Base-by-base conservation (phyloP, 2,329 filamentous ascomycete genomes). In the Hirsutella rhossiliensis region DNA sequence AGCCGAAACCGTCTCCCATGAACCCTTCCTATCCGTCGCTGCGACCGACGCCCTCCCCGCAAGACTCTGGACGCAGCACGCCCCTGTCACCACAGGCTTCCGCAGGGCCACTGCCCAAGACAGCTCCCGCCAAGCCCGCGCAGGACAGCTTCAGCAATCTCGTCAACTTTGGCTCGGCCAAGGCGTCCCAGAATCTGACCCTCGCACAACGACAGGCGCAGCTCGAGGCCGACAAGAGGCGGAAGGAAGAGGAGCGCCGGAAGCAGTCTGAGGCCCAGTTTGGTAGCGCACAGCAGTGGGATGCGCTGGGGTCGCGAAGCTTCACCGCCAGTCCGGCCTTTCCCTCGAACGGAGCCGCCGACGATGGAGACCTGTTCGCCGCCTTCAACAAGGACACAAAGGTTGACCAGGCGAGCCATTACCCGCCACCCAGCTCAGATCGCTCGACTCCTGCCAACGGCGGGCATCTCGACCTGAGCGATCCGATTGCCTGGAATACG, bases 131-230 rank as follows among this genome's bases (percentile, higher is more conserved):
- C 4, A 84, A 75, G 52, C 56, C 79, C 31, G 62, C 75, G 6
- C 65, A 73, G 40, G 86, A 92, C 58, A 87, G 82, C 67, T 92
- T 92, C 64, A 84, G 85, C 56, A 84, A 80, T 54, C 68, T 92
- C 42, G 71, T 88, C 48, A 79, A 73, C 52, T 79, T 83, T 54
- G 62, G 60, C 15, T 52, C 60, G 6, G 66, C 73, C 42, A 81
- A 80, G 59, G 64, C 66, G 43, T 76, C 73, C 28, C 82, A 80
- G 61, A 92, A 84, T 50, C 69, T 96, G 15, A 83, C 78, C 48
- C 65, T 95, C 51, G 77, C 84, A 51, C 86, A 94, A 62, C 82
- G 87, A 55, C 85, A 87, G 62, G 75, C 78, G 49, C 77, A 76
- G 47, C 62, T 83, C 32, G 73, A 79, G 50, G 74, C 71, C 4